A percentile compares a stretch with the other conserved stretches of the same genome.
phyloP scores from a whole-genome alignment of 176 grass and related monocot genomes.

The Juncus inflexus region DNA sequence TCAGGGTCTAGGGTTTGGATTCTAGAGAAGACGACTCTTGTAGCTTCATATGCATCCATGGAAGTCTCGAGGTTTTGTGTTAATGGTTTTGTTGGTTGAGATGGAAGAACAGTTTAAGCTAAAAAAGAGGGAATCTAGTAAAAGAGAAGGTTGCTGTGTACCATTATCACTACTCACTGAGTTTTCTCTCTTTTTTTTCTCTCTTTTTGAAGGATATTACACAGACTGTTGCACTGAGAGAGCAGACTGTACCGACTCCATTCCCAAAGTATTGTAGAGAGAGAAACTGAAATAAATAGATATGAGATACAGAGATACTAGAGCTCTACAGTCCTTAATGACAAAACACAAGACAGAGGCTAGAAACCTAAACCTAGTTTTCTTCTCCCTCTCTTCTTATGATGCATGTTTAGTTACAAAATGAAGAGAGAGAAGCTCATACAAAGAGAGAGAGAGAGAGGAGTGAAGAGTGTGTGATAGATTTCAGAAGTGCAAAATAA shows the following conservation, averaged over 20 bases:
- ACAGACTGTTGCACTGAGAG: conserved; percentile 23
- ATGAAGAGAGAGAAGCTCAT: conserved; percentile 3
- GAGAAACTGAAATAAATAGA: conserved; percentile 4
- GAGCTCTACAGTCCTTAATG: conserved; percentile 10
- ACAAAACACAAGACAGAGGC: conserved; percentile 10
- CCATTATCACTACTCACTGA: background rate
- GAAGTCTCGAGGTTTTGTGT: background rate
- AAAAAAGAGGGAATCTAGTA: conserved; percentile 23
- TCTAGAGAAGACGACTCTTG: conserved; percentile 93
- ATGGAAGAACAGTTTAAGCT: conserved; percentile 17
- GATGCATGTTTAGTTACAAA: conserved; percentile 6
- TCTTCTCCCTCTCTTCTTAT: conserved; percentile 14
- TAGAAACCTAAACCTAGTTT: conserved; percentile 7
- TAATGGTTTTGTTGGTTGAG: conserved; percentile 4
- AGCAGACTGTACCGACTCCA: conserved; percentile 27
- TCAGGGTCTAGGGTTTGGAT: conserved; percentile 87
- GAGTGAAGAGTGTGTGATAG: conserved; percentile 12
- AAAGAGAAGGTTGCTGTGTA: conserved; percentile 21
- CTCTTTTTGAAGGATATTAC: background rate
- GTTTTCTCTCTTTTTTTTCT: conserved; percentile 6
- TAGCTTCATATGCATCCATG: conserved; percentile 98
- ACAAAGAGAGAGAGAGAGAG: background rate
- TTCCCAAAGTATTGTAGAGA: conserved; percentile 29
- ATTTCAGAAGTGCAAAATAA: conserved; percentile 7
- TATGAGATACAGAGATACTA: no score